phyloP scores from a whole-genome alignment of 441 rosid species.

The Populus hybrid region DNA sequence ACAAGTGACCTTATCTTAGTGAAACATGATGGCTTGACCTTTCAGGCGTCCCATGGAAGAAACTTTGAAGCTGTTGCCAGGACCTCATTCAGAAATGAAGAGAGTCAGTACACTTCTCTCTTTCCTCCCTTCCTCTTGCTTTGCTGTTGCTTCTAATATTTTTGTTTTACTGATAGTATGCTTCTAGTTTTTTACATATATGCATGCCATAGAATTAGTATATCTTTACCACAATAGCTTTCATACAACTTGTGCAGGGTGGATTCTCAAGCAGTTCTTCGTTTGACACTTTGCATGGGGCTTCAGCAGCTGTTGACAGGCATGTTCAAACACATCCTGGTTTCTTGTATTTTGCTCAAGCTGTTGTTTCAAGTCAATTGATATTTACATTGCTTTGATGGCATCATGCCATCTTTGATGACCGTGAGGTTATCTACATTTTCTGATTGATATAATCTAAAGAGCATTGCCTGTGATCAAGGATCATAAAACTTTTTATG shows the following conservation, averaged over 20 bases:
- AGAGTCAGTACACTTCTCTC: slow-evolving; percentile 43
- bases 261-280: slow-evolving; percentile 71
- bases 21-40: slow-evolving; percentile 10
- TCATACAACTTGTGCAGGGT: slow-evolving; percentile 41
- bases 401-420: not conserved
- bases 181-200: not conserved
- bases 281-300: slow-evolving; percentile 51
- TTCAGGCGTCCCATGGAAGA: slow-evolving; percentile 94
- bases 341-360: not conserved
- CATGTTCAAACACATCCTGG: slow-evolving; percentile 18
- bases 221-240: slow-evolving; percentile 1
- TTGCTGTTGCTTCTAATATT: not conserved
- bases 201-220: not conserved
- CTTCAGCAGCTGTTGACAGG: slow-evolving; percentile 48
- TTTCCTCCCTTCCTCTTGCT: not conserved
- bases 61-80: slow-evolving; percentile 77
- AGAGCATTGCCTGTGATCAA: not conserved
- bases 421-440: not conserved
- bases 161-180: not conserved
- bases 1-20: slow-evolving; percentile 3
- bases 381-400: not conserved
- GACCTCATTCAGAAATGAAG: slow-evolving; percentile 85
- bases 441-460: not conserved
- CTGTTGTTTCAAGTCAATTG: not conserved
- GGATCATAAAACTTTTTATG: not conserved